Evolutionary conservation across 148 eudicot genomes (phyloP).

Genomic region (Cornus kousa): DNA sequence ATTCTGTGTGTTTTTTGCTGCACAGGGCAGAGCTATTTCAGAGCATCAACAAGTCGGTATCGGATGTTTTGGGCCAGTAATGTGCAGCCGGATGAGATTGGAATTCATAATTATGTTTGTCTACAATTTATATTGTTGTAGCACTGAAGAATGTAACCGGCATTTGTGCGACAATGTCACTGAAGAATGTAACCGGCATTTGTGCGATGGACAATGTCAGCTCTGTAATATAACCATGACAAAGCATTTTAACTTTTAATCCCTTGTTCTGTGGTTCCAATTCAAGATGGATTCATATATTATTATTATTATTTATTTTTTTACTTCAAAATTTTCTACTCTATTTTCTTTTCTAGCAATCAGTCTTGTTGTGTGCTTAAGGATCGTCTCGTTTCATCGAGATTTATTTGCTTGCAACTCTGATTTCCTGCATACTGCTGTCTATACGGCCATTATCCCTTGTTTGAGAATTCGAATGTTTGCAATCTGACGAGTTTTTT

Average conservation of each 20-base stretch:
- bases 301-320: too few relatives aligned
- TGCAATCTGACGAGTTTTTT: too few relatives aligned
- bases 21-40: constrained; percentile 68
- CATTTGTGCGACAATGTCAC: background rate
- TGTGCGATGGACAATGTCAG: background rate
- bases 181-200: background rate
- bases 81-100: constrained; percentile 8
- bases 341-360: too few relatives aligned
- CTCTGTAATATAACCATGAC: background rate
- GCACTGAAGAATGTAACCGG: background rate
- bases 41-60: constrained; percentile 53
- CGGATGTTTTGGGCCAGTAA: constrained; percentile 86
- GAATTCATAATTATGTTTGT: background rate
- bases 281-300: too few relatives aligned
- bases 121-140: background rate
- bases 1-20: constrained; percentile 8
- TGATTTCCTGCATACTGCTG: too few relatives aligned
- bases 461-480: too few relatives aligned
- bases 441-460: too few relatives aligned
- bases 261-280: background rate
- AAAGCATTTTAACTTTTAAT: background rate
- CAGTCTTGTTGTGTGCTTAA: too few relatives aligned
- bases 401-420: too few relatives aligned
- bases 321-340: too few relatives aligned
- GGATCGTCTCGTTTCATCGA: too few relatives aligned